Percentiles rank a stretch among this genome's conserved stretches.
Evolutionary conservation across 2,329 filamentous ascomycete species (phyloP).

Genomic region (Talaromyces sp.): DNA sequence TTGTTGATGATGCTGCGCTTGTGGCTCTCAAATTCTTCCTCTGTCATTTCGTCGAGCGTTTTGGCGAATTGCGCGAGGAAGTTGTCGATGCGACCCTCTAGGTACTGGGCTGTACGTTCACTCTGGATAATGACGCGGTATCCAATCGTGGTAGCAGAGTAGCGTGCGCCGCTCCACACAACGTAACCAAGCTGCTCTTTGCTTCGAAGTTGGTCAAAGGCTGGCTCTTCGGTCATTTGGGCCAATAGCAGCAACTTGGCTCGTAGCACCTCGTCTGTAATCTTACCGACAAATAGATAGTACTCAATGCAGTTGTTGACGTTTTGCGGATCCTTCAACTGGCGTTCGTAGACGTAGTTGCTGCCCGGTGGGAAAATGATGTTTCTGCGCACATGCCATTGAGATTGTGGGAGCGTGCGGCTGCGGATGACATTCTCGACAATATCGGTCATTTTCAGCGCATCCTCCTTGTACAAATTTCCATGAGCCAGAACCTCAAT

Average conservation of each 20-base stretch:
- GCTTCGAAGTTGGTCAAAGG: conserved; percentile 90
- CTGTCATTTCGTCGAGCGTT: conserved; percentile 71
- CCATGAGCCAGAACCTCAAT: conserved; percentile 87
- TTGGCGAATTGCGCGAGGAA: conserved; percentile 71
- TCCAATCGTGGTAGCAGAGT: conserved; percentile 73
- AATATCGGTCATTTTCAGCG: conserved; percentile 77
- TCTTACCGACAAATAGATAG: conserved; percentile 68
- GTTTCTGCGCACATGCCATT: conserved; percentile 77
- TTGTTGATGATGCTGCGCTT: conserved; percentile 87
- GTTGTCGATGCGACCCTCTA: conserved; percentile 82
- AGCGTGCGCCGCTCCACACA: conserved; percentile 77
- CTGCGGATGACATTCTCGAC: conserved; percentile 76
- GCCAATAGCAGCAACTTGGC: conserved; percentile 79
- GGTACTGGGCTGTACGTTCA: conserved; percentile 77
- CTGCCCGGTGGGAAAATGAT: conserved; percentile 74
- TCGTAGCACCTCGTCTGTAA: conserved; percentile 66
- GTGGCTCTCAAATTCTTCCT: conserved; percentile 83
- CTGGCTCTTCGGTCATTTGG: conserved; percentile 89
- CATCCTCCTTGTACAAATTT: conserved; percentile 92
- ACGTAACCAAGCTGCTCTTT: conserved; percentile 98
- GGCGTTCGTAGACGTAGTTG: conserved; percentile 80
- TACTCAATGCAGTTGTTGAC: conserved; percentile 86
- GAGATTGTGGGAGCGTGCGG: conserved; percentile 67
- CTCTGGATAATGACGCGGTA: conserved; percentile 93
- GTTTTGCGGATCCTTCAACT: conserved; percentile 80